Percentiles rank a stretch among this genome's conserved stretches.
Conservation (phyloP, 2,329 filamentous ascomycete species). For the Harringtonia lauricola region DNA sequence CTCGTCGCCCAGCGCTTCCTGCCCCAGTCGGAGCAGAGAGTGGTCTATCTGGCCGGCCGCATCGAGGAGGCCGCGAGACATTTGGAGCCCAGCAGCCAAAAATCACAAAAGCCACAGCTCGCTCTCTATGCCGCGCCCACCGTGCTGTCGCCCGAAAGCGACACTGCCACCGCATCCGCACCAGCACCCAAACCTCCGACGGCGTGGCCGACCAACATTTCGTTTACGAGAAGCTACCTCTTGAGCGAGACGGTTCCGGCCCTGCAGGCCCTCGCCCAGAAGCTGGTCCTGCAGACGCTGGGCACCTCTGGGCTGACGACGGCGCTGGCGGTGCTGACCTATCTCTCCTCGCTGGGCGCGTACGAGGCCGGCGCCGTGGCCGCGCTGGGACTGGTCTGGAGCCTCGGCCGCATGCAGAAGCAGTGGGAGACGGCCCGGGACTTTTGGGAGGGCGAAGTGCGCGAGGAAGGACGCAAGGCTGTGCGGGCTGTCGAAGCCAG, state of each 20-base stretch:
- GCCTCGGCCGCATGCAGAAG: conserved; percentile 46
- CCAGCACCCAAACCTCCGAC: not conserved
- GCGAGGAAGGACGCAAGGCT: conserved; percentile 54
- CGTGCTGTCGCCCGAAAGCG: conserved; percentile 4
- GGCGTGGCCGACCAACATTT: conserved; percentile 67
- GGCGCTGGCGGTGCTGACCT: conserved; percentile 43
- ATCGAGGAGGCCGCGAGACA: conserved; percentile 17
- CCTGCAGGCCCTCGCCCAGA: conserved; percentile 62
- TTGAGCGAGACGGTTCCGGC: conserved; percentile 56
- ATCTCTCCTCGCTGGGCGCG: conserved; percentile 41
- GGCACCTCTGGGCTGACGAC: conserved; percentile 57
- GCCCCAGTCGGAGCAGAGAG: conserved; percentile 62
- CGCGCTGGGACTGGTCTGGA: conserved; percentile 49
- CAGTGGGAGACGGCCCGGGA: conserved; percentile 49
- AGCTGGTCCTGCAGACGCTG: conserved; percentile 62
- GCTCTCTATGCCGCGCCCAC: conserved; percentile 15
- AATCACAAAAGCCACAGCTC: conserved; percentile 2
- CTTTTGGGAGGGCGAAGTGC: conserved; percentile 57
- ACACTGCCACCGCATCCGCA: conserved; percentile 1
- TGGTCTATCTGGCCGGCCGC: conserved; percentile 74
- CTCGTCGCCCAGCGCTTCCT: conserved; percentile 71
- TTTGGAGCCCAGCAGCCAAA: not conserved
- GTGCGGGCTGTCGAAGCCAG: conserved; percentile 44
- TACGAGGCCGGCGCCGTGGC: conserved; percentile 54
- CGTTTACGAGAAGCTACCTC: conserved; percentile 56